phyloP scores from a whole-genome alignment of 768 basidiomycete species.

The Podaxis sp. region DNA sequence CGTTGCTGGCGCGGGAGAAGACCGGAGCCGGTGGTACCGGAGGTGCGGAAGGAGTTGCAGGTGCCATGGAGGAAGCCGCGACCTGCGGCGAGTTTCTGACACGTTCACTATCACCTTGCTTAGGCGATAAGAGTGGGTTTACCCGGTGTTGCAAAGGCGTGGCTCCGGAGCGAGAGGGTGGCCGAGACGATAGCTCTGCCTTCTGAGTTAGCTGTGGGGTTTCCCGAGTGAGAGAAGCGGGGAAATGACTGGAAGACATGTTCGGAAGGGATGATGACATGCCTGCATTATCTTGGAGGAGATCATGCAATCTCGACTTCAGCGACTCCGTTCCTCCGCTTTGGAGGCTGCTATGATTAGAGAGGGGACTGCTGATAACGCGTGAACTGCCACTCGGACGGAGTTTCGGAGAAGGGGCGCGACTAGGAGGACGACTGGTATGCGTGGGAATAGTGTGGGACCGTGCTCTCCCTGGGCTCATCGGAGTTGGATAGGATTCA shows the following conservation, averaged over 20 bases:
- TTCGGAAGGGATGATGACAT: constrained; percentile 46
- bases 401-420: constrained; percentile 20
- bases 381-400: not conserved
- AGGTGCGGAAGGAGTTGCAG: constrained; percentile 12
- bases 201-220: constrained; percentile 13
- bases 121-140: constrained; percentile 20
- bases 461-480: constrained; percentile 24
- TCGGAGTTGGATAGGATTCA: constrained; percentile 17
- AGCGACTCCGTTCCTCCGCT: constrained; percentile 30
- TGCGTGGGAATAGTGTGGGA: constrained; percentile 31
- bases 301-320: constrained; percentile 43
- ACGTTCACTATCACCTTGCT: constrained; percentile 6
- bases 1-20: constrained; percentile 52
- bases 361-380: constrained; percentile 12
- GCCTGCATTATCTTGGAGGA: constrained; percentile 41
- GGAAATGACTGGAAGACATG: constrained; percentile 26
- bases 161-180: constrained; percentile 25
- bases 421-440: constrained; percentile 26
- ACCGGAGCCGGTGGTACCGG: constrained; percentile 7
- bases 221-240: constrained; percentile 20
- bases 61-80: constrained; percentile 9
- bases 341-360: constrained; percentile 22
- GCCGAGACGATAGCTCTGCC: constrained; percentile 10
- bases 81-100: constrained; percentile 21
- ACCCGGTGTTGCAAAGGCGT: constrained; percentile 21